Percentiles rank a stretch among this genome's conserved stretches.
Evolutionary conservation across 257 asterid species (phyloP).

Genomic region (Solanum tacnaense): DNA sequence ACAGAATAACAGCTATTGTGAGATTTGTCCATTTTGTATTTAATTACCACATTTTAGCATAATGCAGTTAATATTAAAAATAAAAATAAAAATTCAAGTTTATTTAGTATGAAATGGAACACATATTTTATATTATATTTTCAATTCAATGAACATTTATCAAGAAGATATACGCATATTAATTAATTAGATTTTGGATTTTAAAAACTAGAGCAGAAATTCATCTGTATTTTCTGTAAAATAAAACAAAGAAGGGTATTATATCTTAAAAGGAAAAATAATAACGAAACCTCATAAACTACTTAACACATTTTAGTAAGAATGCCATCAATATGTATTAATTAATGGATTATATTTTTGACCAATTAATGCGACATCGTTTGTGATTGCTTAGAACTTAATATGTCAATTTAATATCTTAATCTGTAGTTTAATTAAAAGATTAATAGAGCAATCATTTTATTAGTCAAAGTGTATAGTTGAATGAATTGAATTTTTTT

Average conservation of each 20-base stretch:
- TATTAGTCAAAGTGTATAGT: neutral
- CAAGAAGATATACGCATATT: neutral
- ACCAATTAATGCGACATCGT: neutral
- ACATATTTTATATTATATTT: neutral
- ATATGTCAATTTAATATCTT: neutral
- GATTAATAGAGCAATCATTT: neutral
- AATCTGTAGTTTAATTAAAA: neutral
- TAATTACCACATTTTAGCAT: neutral
- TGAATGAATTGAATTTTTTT: neutral
- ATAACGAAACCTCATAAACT: neutral
- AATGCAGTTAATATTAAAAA: neutral
- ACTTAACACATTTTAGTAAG: neutral
- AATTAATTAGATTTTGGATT: neutral
- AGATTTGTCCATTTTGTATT: neutral
- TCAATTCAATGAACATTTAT: neutral
- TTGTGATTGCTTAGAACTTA: neutral
- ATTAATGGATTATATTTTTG: neutral
- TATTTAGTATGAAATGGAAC: neutral
- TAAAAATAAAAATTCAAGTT: neutral
- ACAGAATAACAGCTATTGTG: neutral
- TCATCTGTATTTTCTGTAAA: neutral
- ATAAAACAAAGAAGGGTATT: neutral
- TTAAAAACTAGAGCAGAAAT: neutral
- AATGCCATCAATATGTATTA: neutral
- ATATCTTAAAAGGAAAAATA: neutral